A percentile compares a stretch with the other conserved stretches of the same genome.
phyloP scores from a whole-genome alignment of 768 basidiomycete genomes.

The Lyophyllum semitale region DNA sequence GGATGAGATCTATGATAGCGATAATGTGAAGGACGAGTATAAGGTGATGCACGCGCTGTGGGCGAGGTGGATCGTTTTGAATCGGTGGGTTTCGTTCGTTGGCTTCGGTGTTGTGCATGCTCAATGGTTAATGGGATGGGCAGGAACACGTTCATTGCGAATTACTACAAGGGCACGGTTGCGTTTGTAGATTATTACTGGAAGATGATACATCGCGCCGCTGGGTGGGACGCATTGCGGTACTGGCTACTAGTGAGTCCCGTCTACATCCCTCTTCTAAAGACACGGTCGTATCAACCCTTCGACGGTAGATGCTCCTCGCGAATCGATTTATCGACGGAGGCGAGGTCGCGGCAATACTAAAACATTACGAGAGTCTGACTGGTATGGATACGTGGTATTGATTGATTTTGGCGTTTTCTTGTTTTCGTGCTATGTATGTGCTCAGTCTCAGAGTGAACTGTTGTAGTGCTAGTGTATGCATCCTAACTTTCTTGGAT shows the following conservation, averaged over 20 bases:
- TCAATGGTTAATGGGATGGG: neutral
- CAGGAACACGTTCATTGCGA: conserved; percentile 56
- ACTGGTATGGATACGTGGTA: conserved; percentile 51
- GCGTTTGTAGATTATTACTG: conserved; percentile 63
- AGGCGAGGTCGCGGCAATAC: conserved; percentile 47
- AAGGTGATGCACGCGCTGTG: conserved; percentile 82
- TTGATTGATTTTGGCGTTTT: conserved; percentile 16
- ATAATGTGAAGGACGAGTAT: conserved; percentile 72
- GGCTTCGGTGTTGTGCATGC: neutral
- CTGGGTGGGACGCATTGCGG: conserved; percentile 66
- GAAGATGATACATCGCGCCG: conserved; percentile 67
- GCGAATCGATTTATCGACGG: conserved; percentile 55
- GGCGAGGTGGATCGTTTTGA: conserved; percentile 71
- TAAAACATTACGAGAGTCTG: conserved; percentile 56
- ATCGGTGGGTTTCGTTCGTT: conserved; percentile 42
- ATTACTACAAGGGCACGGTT: conserved; percentile 54
- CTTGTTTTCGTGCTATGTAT: neutral
- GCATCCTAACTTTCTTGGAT: too few relatives aligned
- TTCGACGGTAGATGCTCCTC: conserved; percentile 46
- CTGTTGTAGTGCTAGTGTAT: neutral
- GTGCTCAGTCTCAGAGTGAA: neutral
- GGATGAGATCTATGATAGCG: conserved; percentile 74
- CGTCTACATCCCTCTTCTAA: neutral
- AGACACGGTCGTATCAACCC: neutral
- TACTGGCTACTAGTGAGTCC: conserved; percentile 56